These are phyloP conservation scores for Dendryphion nanum DNA, from an alignment of 2,329 filamentous ascomycete genomes.

Conservation along the genomic window DNA sequence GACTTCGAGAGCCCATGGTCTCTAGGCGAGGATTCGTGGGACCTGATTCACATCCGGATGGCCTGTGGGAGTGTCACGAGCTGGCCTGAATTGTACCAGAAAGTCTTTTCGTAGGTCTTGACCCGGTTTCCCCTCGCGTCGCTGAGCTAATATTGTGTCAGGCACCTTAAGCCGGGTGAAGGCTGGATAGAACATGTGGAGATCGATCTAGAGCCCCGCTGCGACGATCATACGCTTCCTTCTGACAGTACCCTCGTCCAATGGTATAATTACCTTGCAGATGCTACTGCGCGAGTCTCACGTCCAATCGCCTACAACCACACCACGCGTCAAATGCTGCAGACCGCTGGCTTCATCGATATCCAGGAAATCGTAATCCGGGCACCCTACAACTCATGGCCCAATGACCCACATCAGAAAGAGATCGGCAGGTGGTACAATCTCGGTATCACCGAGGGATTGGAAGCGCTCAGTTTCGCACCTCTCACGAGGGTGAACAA, in stretches of 20 bases:
- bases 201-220: conserved; percentile 76
- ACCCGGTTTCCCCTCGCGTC: no score
- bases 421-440: conserved; percentile 82
- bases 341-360: conserved; percentile 74
- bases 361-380: conserved; percentile 68
- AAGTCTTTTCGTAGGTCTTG: conserved; percentile 66
- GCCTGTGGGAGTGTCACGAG: conserved; percentile 73
- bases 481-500: conserved; percentile 66
- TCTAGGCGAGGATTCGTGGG: conserved; percentile 66
- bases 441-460: conserved; percentile 68
- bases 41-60: conserved; percentile 81
- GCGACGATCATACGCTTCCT: conserved; percentile 64
- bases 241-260: conserved; percentile 57
- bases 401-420: conserved; percentile 60
- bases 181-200: conserved; percentile 87
- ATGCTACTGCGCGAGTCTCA: conserved; percentile 64
- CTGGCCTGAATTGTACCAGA: conserved; percentile 73
- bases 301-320: conserved; percentile 67
- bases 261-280: conserved; percentile 69
- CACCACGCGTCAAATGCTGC: conserved; percentile 60
- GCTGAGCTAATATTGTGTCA: conserved; percentile 38
- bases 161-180: conserved; percentile 71
- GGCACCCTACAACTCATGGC: conserved; percentile 75
- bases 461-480: conserved; percentile 71
- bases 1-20: conserved; percentile 80